Evolutionary conservation across 2,329 filamentous ascomycete species (phyloP), one percentile per base, ranked within the genome.

Genomic region (Exophiala sp.): DNA sequence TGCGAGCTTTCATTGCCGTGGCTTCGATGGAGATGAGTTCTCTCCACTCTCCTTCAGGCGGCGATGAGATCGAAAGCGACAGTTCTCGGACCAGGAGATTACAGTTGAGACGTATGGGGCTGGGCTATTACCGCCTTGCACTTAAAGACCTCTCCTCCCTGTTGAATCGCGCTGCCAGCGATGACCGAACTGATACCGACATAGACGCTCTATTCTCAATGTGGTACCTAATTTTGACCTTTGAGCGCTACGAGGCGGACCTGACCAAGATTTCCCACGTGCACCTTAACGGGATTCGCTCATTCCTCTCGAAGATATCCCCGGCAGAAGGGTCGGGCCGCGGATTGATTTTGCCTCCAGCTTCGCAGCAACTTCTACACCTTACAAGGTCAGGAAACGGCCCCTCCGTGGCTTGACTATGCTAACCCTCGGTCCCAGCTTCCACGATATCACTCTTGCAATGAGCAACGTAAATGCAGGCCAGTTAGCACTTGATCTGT

Each of bases 1-100:
- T 69, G 67, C 63, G 67, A 13, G 68, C 68, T 65, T 65, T 69
- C n/a, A 50, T 69, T 19, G 67, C 67, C 1, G 46, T 67, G 9
- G 63, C 66, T 1, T 65, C 65, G 2, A 67, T 59, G 42, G 67
- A 69, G 27, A 67, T 68, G 64, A 58, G 68, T 47, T 63, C 63
- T 38, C 61, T 27, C 13, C 27, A 44, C 14, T 24, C 19, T 2
- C 14, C 16, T 4, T 18, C 35, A 9, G 19, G 3, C 29, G 29
- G n/a, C 7, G 7, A 32, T 3, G 29, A 32, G 7, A 7, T 9
- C 6, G 34, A 9, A 18, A 8, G 14, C 19, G 18, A 10, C 19
- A 2, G 4, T 2, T 23, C 66, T 24, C 64, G 64, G 32, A 65
- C 60, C 1, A 61, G 62, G 11, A 65, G 23, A 18, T 23, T 44